A percentile compares a stretch with the other conserved stretches of the same genome.
Conservation (phyloP, 139 green algal species). For the Chlamydomonas eustigma region DNA sequence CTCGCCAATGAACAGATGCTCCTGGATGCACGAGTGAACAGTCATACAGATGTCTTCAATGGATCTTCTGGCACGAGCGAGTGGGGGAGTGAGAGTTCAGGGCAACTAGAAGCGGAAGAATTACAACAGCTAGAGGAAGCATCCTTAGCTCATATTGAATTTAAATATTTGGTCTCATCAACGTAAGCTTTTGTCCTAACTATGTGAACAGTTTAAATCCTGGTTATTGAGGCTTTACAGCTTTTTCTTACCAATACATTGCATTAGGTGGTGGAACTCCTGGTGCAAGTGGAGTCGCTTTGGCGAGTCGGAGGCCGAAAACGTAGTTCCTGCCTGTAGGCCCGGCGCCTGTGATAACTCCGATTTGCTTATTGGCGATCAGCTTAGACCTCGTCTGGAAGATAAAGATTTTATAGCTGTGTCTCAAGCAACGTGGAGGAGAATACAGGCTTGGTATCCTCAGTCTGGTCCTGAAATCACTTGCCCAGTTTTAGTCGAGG, state of each 20-base stretch:
- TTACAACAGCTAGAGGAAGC: neutral
- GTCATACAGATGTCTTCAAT: too few species aligned
- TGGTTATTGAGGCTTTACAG: neutral
- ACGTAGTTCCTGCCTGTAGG: neutral
- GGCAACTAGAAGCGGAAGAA: neutral
- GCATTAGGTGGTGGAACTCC: neutral
- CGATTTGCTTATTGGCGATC: neutral
- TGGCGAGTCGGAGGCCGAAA: neutral
- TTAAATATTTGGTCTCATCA: neutral
- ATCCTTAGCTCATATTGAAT: neutral
- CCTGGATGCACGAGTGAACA: too few species aligned
- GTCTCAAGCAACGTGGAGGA: neutral
- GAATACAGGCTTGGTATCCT: neutral
- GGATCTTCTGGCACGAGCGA: too few species aligned
- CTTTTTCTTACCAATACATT: conserved; percentile 1
- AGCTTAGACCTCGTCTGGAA: too few species aligned
- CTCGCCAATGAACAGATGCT: too few species aligned
- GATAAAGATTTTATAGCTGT: neutral
- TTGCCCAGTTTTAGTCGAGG: neutral
- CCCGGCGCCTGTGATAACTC: neutral
- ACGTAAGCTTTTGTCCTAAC: neutral
- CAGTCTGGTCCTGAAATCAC: neutral
- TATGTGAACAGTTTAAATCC: neutral
- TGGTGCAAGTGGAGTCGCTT: neutral
- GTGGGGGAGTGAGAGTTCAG: too few species aligned